Percentiles rank a stretch among this genome's conserved stretches.
These are phyloP conservation scores for Neoascochyta sp. DNA, from an alignment of 2,329 filamentous ascomycete genomes.

Conservation along the genomic window DNA sequence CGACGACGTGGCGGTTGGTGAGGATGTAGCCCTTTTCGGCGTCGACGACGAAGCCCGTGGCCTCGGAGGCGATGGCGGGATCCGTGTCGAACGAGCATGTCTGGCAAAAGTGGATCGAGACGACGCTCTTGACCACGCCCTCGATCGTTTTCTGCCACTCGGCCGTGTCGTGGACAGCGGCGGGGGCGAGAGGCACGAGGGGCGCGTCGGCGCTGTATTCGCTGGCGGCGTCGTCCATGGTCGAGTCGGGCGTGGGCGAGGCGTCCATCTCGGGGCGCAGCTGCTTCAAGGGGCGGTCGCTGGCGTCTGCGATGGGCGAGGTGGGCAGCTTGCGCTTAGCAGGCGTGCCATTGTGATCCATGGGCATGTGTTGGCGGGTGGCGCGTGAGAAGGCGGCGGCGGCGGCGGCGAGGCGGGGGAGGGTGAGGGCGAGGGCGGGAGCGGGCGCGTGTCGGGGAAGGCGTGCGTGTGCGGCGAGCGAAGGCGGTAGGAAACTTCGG, in stretches of 20 bases:
- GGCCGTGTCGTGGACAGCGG: constrained; percentile 59
- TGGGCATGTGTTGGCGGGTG: constrained; percentile 22
- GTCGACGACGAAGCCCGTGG: constrained; percentile 96
- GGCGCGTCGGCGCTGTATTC: constrained; percentile 44
- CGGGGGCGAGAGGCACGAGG: constrained; percentile 11
- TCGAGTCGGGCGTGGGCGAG: constrained; percentile 23
- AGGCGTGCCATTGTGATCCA: constrained; percentile 50
- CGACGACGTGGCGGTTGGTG: constrained; percentile 75
- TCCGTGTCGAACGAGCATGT: constrained; percentile 99
- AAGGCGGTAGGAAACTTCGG: too few relatives aligned
- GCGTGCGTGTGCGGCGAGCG: constrained; percentile 2
- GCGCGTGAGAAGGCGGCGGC: constrained; percentile 1
- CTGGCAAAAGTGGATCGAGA: constrained; percentile 98
- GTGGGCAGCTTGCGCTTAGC: constrained; percentile 55
- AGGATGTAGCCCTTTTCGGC: constrained; percentile 73
- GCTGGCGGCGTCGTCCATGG: constrained; percentile 32
- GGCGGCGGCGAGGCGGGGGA: constrained; percentile 3
- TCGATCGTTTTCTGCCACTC: constrained; percentile 98
- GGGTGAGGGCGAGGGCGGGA: too few relatives aligned
- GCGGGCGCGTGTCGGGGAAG: constrained; percentile 1
- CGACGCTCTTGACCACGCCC: constrained; percentile 87
- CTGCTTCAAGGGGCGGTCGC: constrained; percentile 55
- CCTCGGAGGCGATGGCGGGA: constrained; percentile 85
- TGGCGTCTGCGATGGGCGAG: constrained; percentile 33
- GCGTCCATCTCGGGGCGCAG: constrained; percentile 47